Percentiles rank a stretch among this genome's conserved stretches.
phyloP scores from a whole-genome alignment of 805 yeast genomes.

The Lipomyces kockii region DNA sequence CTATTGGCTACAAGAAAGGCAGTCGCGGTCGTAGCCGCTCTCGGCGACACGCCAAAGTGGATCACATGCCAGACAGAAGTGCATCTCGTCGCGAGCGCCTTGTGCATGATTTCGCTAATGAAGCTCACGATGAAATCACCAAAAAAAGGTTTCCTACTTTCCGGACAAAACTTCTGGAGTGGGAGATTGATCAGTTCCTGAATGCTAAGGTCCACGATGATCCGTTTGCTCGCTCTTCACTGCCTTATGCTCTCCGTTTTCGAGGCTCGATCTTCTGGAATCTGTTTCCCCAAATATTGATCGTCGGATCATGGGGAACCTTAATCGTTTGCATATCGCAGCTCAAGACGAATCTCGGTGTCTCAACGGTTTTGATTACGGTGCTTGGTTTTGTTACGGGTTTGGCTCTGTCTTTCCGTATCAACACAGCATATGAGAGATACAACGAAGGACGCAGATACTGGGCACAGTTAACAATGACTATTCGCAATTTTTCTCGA shows the following conservation, averaged over 20 bases:
- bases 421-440: slow-evolving; percentile 36
- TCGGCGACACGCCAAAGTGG: not conserved
- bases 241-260: slow-evolving; percentile 35
- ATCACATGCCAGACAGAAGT: not conserved
- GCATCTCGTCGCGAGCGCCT: not conserved
- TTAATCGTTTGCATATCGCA: slow-evolving; percentile 27
- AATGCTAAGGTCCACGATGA: slow-evolving; percentile 35
- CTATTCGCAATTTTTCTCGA: slow-evolving; percentile 28
- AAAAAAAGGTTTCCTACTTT: not conserved
- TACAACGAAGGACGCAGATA: slow-evolving; percentile 35
- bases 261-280: slow-evolving; percentile 35
- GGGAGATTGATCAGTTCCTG: slow-evolving; percentile 30
- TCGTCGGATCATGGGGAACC: slow-evolving; percentile 30
- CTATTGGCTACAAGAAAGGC: not conserved
- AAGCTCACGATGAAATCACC: not conserved
- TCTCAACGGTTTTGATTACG: slow-evolving; percentile 30
- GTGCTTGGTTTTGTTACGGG: slow-evolving; percentile 36
- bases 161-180: slow-evolving; percentile 12
- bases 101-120: not conserved
- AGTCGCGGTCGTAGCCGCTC: not conserved
- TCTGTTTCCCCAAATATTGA: slow-evolving; percentile 27
- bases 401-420: slow-evolving; percentile 31
- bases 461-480: slow-evolving; percentile 31
- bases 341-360: slow-evolving; percentile 29
- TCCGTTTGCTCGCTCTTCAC: slow-evolving; percentile 29